phyloP scores from a whole-genome alignment of 352 stramenopile species.

The Phytophthora crassamura region DNA sequence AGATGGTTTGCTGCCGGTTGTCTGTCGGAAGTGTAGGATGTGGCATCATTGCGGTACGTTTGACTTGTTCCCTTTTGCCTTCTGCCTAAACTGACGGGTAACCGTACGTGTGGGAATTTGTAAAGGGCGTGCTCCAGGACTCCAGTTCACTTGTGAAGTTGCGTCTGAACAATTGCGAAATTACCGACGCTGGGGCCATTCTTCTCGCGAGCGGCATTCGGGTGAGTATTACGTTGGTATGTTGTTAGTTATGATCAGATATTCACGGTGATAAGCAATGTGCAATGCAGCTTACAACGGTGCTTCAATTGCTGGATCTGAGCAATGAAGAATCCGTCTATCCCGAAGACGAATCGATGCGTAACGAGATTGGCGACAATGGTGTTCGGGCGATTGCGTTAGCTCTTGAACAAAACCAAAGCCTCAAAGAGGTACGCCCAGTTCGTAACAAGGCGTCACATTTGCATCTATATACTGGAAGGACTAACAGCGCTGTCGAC shows the following conservation, averaged over 20 bases:
- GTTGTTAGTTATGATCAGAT: neutral
- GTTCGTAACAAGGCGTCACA: neutral
- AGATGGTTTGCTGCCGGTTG: constrained; percentile 20
- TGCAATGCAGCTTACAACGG: constrained; percentile 9
- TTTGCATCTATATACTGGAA: neutral
- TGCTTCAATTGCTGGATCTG: constrained; percentile 40
- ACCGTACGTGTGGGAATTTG: neutral
- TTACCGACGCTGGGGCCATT: constrained; percentile 51
- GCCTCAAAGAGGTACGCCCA: constrained; percentile 22
- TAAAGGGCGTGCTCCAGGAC: constrained; percentile 30
- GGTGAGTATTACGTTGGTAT: constrained; percentile 24
- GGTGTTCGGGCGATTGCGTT: constrained; percentile 37
- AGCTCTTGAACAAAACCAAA: constrained; percentile 42
- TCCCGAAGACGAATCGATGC: constrained; percentile 27
- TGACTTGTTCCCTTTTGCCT: neutral
- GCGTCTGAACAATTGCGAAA: constrained; percentile 49
- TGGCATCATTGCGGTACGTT: constrained; percentile 28
- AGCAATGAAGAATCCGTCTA: constrained; percentile 43
- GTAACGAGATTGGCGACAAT: constrained; percentile 41
- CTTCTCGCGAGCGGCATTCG: constrained; percentile 48
- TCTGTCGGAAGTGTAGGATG: constrained; percentile 30
- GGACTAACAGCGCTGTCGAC: neutral
- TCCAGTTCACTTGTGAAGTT: constrained; percentile 28
- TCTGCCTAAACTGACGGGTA: neutral
- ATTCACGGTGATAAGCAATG: neutral